Evolutionary conservation across 2,329 filamentous ascomycete genomes (phyloP), one percentile per base, ranked within the genome.

Genomic region (Colletotrichum sp.): DNA sequence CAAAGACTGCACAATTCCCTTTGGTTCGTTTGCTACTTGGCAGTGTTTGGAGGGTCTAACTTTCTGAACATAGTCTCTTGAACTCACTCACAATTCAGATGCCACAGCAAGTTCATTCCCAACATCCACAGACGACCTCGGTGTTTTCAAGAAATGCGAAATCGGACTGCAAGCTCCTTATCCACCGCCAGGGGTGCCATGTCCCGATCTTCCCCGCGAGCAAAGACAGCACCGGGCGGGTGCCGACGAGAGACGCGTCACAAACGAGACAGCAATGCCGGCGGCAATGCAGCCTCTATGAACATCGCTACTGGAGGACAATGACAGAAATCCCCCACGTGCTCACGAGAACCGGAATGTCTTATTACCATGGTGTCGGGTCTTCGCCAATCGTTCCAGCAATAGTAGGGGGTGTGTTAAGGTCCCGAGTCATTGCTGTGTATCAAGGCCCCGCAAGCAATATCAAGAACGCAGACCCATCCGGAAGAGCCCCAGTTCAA

Each of bases 301-400:
- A 26, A 60, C 30, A 59, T 30, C 10, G 24, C 13, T 48, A 16
- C 55, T 28, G 12, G 16, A 48, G 44, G 44, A 10, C 39, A 57
- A 64, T 66, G 68, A 57, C 4, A 34, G 30, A 60, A 64, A 44
- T 24, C n/a, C 7, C 26, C 72, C 72, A 75, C 72, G 72, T 75
- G 72, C 34, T 64, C 34, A 60, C 18, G 6, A 3, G 24, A 28
- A 28, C 32, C 28, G 12, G 6, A 36, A 34, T n/a, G 6, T 22
- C 15, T 70, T 24, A 55, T 62, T 32, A 48, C 48, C 34, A 30
- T 39, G 57, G 24, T 28, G 24, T 18, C 18, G 48, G 18, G 44
- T 28, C 5, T 36, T 60, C 28, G 48, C 60, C 72, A 75, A 71
- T 60, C 44, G 67, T 36, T 60, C 22, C 13, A 24, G 28, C 60